Percentiles rank a stretch among this genome's conserved stretches.
Conservation (phyloP, 768 basidiomycete genomes). For the Trametes punicea region DNA sequence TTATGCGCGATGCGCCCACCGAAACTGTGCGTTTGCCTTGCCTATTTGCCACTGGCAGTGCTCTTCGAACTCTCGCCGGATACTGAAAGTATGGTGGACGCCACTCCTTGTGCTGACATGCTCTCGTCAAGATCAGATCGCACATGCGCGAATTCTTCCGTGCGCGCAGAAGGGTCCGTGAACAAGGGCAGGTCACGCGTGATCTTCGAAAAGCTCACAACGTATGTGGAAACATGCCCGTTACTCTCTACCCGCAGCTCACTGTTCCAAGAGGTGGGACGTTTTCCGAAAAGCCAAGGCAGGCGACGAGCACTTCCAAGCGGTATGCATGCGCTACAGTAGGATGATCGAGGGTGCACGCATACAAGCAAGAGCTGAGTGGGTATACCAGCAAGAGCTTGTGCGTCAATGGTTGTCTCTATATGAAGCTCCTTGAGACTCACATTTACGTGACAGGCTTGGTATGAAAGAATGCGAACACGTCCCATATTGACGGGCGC, state of each 20-base stretch:
- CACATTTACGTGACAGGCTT: slow-evolving; percentile 41
- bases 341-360: slow-evolving; percentile 48
- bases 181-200: slow-evolving; percentile 44
- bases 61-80: too few species aligned
- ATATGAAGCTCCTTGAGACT: neutral
- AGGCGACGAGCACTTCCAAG: slow-evolving; percentile 47
- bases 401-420: slow-evolving; percentile 37
- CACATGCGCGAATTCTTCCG: slow-evolving; percentile 55
- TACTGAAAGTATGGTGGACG: too few species aligned
- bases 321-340: slow-evolving; percentile 55
- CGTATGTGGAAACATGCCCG: slow-evolving; percentile 36
- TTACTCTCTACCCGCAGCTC: neutral
- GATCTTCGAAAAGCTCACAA: slow-evolving; percentile 53
- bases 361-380: slow-evolving; percentile 47
- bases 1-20: slow-evolving; percentile 54
- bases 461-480: slow-evolving; percentile 48
- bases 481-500: slow-evolving; percentile 72
- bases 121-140: slow-evolving; percentile 47
- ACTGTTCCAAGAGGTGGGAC: slow-evolving; percentile 50
- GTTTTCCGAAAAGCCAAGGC: slow-evolving; percentile 49
- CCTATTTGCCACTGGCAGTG: too few species aligned
- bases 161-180: slow-evolving; percentile 49
- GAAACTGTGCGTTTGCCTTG: slow-evolving; percentile 45
- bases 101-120: neutral
- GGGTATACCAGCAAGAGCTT: slow-evolving; percentile 46